Conservation (phyloP, 345 rosid genomes). For the Combretum micranthum region DNA sequence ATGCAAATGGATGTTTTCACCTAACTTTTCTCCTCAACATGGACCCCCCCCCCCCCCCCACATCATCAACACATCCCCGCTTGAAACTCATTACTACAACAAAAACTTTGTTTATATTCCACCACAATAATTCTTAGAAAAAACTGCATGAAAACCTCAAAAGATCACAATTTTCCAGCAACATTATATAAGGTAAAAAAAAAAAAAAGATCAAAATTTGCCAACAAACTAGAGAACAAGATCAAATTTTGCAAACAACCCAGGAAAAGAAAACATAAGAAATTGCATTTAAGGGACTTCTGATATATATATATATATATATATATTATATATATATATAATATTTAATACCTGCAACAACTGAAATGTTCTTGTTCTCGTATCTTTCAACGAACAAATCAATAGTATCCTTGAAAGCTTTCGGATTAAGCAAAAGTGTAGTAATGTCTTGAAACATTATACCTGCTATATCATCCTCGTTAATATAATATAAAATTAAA, state of each 20-base stretch:
- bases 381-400: conserved; percentile 92
- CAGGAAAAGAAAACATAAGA: conserved; percentile 2
- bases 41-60: conserved; percentile 35
- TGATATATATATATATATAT: not conserved
- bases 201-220: conserved; percentile 12
- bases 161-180: conserved; percentile 1
- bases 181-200: conserved; percentile 8
- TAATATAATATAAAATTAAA: not conserved
- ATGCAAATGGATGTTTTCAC: conserved; percentile 14
- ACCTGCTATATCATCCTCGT: conserved; percentile 36
- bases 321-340: not conserved
- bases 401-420: conserved; percentile 84
- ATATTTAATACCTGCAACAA: conserved; percentile 73
- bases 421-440: conserved; percentile 75
- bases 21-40: conserved; percentile 15
- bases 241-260: not conserved
- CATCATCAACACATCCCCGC: conserved; percentile 14
- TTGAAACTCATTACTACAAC: conserved; percentile 8
- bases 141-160: conserved; percentile 20
- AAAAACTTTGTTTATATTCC: conserved; percentile 9
- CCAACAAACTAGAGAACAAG: not conserved
- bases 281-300: not conserved
- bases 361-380: conserved; percentile 78
- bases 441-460: conserved; percentile 98
- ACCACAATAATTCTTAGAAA: conserved; percentile 14